phyloP scores from a whole-genome alignment of 1,284 basidiomycete species.

The Papiliotrema fonsecae region DNA sequence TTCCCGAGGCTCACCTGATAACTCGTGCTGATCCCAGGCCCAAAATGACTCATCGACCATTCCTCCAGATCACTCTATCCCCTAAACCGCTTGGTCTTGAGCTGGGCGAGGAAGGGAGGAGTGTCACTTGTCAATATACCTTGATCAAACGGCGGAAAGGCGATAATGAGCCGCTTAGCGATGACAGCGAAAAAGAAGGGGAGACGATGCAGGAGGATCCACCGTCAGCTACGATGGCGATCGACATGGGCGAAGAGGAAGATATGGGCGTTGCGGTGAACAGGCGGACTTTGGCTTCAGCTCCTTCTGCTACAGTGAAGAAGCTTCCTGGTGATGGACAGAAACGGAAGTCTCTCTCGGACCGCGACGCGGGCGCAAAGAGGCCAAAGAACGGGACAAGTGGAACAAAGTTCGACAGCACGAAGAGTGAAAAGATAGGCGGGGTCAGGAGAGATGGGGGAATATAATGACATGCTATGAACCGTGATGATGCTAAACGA shows the following conservation, averaged over 20 bases:
- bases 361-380: neutral
- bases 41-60: conserved; percentile 62
- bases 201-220: neutral
- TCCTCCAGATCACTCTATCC: conserved; percentile 68
- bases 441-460: neutral
- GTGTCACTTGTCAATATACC: conserved; percentile 31
- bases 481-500: neutral
- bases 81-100: conserved; percentile 51
- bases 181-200: neutral
- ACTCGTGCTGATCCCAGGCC: conserved; percentile 51
- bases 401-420: neutral
- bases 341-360: neutral
- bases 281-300: neutral
- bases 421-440: neutral
- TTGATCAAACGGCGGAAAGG: conserved; percentile 41
- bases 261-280: neutral
- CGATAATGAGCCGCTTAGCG: neutral
- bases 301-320: neutral
- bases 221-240: neutral
- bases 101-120: conserved; percentile 18
- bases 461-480: neutral
- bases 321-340: neutral
- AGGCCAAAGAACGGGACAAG: neutral
- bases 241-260: neutral
- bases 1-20: no score